Evolutionary conservation across 306 rosid species (phyloP).

Genomic region (Medicago ruthenica): DNA sequence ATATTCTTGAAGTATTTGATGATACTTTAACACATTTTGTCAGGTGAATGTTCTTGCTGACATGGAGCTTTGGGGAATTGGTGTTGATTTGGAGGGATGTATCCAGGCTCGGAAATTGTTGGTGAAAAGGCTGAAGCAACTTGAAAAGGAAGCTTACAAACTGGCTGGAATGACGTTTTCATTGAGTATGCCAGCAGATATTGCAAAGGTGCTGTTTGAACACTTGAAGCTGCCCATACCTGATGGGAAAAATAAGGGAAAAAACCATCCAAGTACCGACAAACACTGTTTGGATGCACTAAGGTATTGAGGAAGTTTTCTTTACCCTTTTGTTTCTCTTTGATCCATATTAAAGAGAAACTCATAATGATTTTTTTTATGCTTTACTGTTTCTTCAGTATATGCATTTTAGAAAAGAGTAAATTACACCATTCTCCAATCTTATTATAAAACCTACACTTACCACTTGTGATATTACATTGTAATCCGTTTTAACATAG

Average conservation of each 20-base stretch:
- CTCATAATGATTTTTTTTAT: slow-evolving; percentile 16
- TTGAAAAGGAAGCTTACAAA: slow-evolving; percentile 90
- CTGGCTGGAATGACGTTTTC: slow-evolving; percentile 90
- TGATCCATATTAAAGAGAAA: slow-evolving; percentile 21
- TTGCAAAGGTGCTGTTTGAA: slow-evolving; percentile 78
- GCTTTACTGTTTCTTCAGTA: slow-evolving; percentile 31
- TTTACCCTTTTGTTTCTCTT: slow-evolving; percentile 36
- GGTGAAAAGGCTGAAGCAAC: slow-evolving; percentile 73
- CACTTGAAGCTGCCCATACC: slow-evolving; percentile 89
- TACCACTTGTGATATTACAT: neutral
- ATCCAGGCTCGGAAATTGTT: slow-evolving; percentile 81
- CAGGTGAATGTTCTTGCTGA: slow-evolving; percentile 94
- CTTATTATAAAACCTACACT: neutral
- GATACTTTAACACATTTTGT: slow-evolving; percentile 38
- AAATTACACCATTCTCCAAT: neutral
- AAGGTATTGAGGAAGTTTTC: slow-evolving; percentile 59
- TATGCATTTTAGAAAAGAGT: slow-evolving; percentile 26
- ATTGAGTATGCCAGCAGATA: slow-evolving; percentile 78
- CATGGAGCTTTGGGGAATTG: slow-evolving; percentile 96
- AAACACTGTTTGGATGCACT: slow-evolving; percentile 88
- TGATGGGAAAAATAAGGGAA: slow-evolving; percentile 74
- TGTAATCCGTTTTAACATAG: neutral
- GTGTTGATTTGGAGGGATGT: slow-evolving; percentile 92
- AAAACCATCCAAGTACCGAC: slow-evolving; percentile 89
- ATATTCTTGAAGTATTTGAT: slow-evolving; percentile 32